phyloP scores from a whole-genome alignment of 257 asterid genomes.

The Capsicum chinense region DNA sequence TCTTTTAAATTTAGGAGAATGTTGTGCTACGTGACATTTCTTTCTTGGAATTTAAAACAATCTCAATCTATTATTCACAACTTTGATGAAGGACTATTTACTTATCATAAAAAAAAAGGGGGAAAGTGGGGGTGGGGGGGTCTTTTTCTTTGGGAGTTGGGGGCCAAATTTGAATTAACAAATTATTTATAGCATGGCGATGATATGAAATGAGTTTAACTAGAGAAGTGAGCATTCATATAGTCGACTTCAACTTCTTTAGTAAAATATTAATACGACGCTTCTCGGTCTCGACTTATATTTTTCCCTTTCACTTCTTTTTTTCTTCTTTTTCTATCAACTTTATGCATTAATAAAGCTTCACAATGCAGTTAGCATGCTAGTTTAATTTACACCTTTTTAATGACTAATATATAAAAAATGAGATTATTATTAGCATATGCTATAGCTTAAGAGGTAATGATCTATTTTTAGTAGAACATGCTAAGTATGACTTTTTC shows the following conservation, averaged over 20 bases:
- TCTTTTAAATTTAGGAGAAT: conserved; percentile 30
- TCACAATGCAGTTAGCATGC: too few relatives aligned
- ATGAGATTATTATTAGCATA: too few relatives aligned
- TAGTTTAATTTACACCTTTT: not conserved
- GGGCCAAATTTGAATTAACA: not conserved
- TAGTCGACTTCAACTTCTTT: too few relatives aligned
- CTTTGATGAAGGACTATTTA: not conserved
- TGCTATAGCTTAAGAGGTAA: not conserved
- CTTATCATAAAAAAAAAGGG: not conserved
- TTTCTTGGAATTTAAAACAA: conserved; percentile 15
- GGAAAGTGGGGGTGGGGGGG: too few relatives aligned
- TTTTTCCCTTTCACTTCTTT: not conserved
- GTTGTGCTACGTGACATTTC: conserved; percentile 32
- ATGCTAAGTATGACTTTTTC: not conserved
- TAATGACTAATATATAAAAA: not conserved
- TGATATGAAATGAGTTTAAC: too few relatives aligned
- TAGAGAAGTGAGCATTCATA: too few relatives aligned
- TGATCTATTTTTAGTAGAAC: not conserved
- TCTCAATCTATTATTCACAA: not conserved
- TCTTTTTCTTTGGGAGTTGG: too few relatives aligned
- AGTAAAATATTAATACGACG: too few relatives aligned
- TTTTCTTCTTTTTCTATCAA: not conserved
- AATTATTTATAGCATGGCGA: too few relatives aligned
- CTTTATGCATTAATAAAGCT: not conserved
- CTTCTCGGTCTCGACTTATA: too few relatives aligned